A percentile compares a stretch with the other conserved stretches of the same genome.
Evolutionary conservation across 2,329 filamentous ascomycete genomes (phyloP).

Genomic region (Fusarium ambrosium): DNA sequence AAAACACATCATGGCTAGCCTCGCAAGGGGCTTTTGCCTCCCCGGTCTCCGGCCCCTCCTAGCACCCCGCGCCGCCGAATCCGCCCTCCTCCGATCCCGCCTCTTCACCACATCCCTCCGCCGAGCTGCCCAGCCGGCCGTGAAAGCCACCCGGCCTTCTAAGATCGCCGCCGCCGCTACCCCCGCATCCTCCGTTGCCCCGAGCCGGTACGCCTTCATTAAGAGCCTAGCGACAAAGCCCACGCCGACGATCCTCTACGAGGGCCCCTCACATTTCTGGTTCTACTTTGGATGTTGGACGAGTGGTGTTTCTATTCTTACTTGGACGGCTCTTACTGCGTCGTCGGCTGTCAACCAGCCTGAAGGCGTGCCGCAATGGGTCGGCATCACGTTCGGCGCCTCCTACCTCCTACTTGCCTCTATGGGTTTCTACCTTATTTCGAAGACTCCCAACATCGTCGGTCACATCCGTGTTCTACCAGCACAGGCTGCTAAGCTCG

Average conservation of each 20-base stretch:
- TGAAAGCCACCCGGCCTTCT: conserved; percentile 33
- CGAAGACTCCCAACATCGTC: conserved; percentile 70
- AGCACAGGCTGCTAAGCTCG: conserved; percentile 37
- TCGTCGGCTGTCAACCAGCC: conserved; percentile 55
- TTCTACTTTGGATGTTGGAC: conserved; percentile 73
- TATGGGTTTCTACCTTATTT: conserved; percentile 71
- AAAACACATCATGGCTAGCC: conserved; percentile 47
- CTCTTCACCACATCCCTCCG: conserved; percentile 49
- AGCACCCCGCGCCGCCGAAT: conserved; percentile 41
- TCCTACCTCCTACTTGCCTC: conserved; percentile 71
- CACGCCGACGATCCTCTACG: conserved; percentile 72
- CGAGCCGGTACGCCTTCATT: conserved; percentile 61
- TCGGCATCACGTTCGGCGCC: conserved; percentile 68
- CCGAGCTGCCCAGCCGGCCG: conserved; percentile 33
- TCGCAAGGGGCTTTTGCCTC: conserved; percentile 49
- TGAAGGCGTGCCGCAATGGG: conserved; percentile 67
- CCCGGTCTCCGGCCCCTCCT: conserved; percentile 45
- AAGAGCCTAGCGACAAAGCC: conserved; percentile 68
- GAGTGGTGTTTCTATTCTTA: conserved; percentile 60
- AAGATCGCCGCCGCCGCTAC: conserved; percentile 26
- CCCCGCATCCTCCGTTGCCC: conserved; percentile 36
- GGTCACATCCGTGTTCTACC: conserved; percentile 69
- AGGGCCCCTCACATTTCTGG: conserved; percentile 73
- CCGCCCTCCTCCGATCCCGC: conserved; percentile 42
- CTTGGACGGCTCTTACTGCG: conserved; percentile 54